Evolutionary conservation across 2,329 filamentous ascomycete genomes (phyloP).

Genomic region (Sphaerulina vaccinii): DNA sequence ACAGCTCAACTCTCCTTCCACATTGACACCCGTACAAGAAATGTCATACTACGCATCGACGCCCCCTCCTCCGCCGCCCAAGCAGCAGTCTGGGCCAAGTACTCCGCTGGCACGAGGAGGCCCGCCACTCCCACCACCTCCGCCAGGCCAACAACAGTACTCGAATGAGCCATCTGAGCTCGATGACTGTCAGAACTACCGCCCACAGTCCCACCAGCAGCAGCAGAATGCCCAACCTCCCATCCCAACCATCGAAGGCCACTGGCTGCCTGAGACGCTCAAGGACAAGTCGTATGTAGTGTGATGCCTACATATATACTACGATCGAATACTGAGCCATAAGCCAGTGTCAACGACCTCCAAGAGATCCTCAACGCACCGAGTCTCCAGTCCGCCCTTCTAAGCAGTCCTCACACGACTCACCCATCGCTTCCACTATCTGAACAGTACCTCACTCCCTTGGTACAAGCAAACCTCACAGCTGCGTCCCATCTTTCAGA

Average conservation of each 20-base stretch:
- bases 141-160: constrained; percentile 46
- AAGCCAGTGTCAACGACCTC: constrained; percentile 66
- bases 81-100: constrained; percentile 43
- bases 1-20: background rate
- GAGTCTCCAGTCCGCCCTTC: constrained; percentile 69
- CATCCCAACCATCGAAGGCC: constrained; percentile 47
- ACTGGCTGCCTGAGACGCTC: constrained; percentile 75
- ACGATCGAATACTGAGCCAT: background rate
- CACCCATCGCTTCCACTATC: constrained; percentile 71
- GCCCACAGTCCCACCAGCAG: constrained; percentile 16
- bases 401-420: constrained; percentile 62
- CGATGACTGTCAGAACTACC: constrained; percentile 25
- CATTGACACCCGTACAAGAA: background rate
- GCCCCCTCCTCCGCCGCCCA: constrained; percentile 50
- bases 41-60: constrained; percentile 44
- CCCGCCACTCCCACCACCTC: constrained; percentile 41
- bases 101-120: constrained; percentile 33
- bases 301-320: background rate
- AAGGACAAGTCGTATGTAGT: constrained; percentile 74
- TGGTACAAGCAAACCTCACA: constrained; percentile 69
- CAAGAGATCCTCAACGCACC: constrained; percentile 65
- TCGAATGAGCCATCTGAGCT: constrained; percentile 35
- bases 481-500: constrained; percentile 62
- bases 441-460: constrained; percentile 61
- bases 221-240: constrained; percentile 15